Percentiles rank a stretch among this genome's conserved stretches.
These are phyloP conservation scores for Lepidium didymum DNA, from an alignment of 345 rosid species.

Conservation along the genomic window DNA sequence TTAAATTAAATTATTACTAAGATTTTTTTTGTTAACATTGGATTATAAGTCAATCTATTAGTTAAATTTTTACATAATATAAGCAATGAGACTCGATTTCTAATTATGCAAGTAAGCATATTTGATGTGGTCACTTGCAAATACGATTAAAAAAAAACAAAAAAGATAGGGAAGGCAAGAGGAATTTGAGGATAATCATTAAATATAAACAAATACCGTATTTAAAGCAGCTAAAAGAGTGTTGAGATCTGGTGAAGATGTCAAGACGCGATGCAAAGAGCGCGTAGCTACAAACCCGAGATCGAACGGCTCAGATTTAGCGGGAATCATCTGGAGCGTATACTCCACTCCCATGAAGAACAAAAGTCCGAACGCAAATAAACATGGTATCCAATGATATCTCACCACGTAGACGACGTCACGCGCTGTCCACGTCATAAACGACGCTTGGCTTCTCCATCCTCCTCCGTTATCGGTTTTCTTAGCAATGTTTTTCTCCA, in stretches of 20 bases:
- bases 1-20: neutral
- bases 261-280: conserved; percentile 47
- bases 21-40: no score
- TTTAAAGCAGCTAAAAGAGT: conserved; percentile 70
- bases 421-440: conserved; percentile 49
- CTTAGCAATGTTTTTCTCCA: conserved; percentile 9
- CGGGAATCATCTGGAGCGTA: conserved; percentile 83
- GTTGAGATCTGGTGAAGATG: conserved; percentile 68
- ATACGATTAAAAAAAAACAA: conserved; percentile 4
- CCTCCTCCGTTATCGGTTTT: conserved; percentile 17
- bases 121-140: no score
- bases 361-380: conserved; percentile 56
- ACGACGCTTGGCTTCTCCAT: conserved; percentile 32
- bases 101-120: no score
- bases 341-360: conserved; percentile 95
- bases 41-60: no score
- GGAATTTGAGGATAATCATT: neutral
- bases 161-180: neutral
- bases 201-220: conserved; percentile 43
- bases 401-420: conserved; percentile 53
- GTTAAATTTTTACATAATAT: no score
- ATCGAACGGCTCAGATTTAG: conserved; percentile 71
- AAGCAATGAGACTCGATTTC: no score
- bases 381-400: conserved; percentile 60
- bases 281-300: conserved; percentile 77